Evolutionary conservation across 768 basidiomycete genomes (phyloP).

Genomic region (Harrya chromipes): DNA sequence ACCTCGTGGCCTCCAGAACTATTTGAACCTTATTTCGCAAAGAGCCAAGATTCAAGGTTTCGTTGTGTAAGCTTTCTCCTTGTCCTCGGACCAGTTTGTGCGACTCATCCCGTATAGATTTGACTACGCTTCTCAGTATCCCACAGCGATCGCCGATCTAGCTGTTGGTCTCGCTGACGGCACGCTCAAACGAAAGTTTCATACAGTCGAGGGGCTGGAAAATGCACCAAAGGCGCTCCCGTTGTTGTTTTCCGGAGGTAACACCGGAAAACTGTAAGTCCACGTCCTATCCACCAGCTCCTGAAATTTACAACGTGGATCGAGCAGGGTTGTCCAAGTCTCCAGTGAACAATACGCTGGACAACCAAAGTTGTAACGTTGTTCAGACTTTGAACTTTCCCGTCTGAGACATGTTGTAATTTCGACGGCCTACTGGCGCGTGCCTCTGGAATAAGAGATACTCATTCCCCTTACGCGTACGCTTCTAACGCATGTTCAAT

Average conservation of each 20-base stretch:
- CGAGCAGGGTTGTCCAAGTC: slow-evolving; percentile 55
- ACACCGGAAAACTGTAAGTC: slow-evolving; percentile 71
- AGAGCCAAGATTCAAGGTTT: slow-evolving; percentile 84
- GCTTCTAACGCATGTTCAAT: too few species aligned
- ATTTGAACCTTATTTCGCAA: slow-evolving; percentile 67
- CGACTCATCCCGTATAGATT: slow-evolving; percentile 42
- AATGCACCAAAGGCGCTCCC: slow-evolving; percentile 68
- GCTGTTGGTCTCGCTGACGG: slow-evolving; percentile 58
- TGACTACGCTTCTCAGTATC: slow-evolving; percentile 66
- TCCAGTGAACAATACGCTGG: slow-evolving; percentile 35
- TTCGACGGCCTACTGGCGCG: too few species aligned
- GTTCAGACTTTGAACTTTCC: background rate
- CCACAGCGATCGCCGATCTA: slow-evolving; percentile 56
- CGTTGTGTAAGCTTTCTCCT: slow-evolving; percentile 54
- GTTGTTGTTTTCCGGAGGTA: slow-evolving; percentile 71
- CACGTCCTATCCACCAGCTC: background rate
- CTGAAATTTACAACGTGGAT: slow-evolving; percentile 4
- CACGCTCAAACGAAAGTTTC: slow-evolving; percentile 76
- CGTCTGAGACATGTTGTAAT: too few species aligned
- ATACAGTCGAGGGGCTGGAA: slow-evolving; percentile 72
- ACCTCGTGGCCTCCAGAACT: slow-evolving; percentile 66
- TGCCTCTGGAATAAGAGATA: too few species aligned
- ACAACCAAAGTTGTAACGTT: slow-evolving; percentile 6
- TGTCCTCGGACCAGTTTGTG: too few species aligned
- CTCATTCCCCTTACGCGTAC: too few species aligned